Evolutionary conservation across 306 rosid genomes (phyloP).

Genomic region (Lablab purpureus): DNA sequence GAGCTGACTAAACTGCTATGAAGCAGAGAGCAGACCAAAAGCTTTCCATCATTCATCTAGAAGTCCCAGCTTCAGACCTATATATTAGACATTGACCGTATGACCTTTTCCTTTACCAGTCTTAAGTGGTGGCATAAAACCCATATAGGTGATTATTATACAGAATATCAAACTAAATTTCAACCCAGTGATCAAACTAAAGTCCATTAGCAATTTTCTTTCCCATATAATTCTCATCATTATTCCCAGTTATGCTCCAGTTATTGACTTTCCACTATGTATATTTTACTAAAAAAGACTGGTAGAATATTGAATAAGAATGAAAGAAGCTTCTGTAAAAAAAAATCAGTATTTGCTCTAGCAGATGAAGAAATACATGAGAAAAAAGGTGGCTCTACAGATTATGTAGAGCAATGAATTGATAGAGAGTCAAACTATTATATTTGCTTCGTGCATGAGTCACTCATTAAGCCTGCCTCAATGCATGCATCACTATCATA

Average conservation of each 20-base stretch:
- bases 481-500: conserved; percentile 27
- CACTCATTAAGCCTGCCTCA: conserved; percentile 22
- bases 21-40: neutral
- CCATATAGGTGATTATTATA: conserved; percentile 7
- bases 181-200: neutral
- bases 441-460: conserved; percentile 17
- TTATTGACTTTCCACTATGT: neutral
- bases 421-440: neutral
- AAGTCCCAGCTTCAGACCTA: neutral
- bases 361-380: neutral
- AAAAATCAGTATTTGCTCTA: conserved; percentile 18
- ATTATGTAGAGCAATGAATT: neutral
- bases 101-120: neutral
- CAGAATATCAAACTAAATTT: conserved; percentile 19
- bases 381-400: neutral
- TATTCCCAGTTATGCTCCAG: neutral
- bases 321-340: neutral
- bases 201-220: neutral
- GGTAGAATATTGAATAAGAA: conserved; percentile 9
- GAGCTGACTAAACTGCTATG: neutral
- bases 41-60: conserved; percentile 1
- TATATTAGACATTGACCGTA: neutral
- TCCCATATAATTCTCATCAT: neutral
- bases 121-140: neutral
- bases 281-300: neutral